Conservation (phyloP, 2,329 filamentous ascomycete species). For the Lecanicillium sp. region DNA sequence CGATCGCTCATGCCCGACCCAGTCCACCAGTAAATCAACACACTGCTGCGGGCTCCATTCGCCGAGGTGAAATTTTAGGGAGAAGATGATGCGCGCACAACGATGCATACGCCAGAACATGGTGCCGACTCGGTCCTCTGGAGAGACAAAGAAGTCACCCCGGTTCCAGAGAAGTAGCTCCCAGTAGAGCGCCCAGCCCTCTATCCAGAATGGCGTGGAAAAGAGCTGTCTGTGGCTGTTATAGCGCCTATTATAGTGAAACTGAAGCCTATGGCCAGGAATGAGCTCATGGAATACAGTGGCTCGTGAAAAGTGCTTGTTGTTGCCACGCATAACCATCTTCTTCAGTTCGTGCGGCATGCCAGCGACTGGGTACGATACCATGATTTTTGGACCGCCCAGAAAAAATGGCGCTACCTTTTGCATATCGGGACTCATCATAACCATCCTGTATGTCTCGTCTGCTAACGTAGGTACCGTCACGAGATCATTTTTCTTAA, state of each 20-base stretch:
- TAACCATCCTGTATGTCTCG: conserved; percentile 45
- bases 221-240: conserved; percentile 44
- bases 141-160: conserved; percentile 38
- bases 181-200: conserved; percentile 57
- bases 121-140: conserved; percentile 47
- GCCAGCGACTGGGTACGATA: conserved; percentile 44
- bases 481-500: conserved; percentile 44
- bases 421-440: conserved; percentile 45
- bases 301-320: conserved; percentile 45
- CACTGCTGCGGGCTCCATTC: conserved; percentile 44
- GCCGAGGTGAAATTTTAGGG: conserved; percentile 48
- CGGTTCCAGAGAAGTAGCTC: conserved; percentile 50
- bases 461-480: conserved; percentile 45
- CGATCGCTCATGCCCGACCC: conserved; percentile 49
- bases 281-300: conserved; percentile 56
- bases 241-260: conserved; percentile 37
- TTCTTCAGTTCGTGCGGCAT: conserved; percentile 47
- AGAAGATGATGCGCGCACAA: conserved; percentile 51
- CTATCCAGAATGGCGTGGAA: conserved; percentile 48
- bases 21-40: conserved; percentile 46
- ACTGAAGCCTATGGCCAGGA: conserved; percentile 48
- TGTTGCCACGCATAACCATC: conserved; percentile 54
- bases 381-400: conserved; percentile 43
- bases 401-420: conserved; percentile 52
- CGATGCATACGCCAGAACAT: conserved; percentile 57